Conservation (phyloP, 495 filamentous ascomycete genomes). For the Sporormia fimetaria region DNA sequence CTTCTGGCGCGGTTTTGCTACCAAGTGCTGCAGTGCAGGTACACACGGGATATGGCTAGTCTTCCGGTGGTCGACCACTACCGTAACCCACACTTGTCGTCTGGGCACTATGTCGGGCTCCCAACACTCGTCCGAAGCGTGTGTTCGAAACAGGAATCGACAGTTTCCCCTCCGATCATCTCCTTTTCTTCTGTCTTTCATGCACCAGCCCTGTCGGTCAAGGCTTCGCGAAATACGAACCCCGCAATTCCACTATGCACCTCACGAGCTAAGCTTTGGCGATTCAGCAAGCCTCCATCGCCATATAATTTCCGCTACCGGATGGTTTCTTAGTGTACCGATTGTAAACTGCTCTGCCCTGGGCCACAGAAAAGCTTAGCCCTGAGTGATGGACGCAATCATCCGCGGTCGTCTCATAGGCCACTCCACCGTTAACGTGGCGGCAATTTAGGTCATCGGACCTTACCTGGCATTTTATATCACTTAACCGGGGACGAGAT, state of each 20-base stretch:
- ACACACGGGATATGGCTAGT: no score
- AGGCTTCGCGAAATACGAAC: background rate
- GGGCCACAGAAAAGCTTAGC: conserved; percentile 6
- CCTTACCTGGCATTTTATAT: conserved; percentile 6
- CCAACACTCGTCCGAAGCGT: no score
- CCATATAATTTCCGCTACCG: background rate
- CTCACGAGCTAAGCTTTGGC: conserved; percentile 9
- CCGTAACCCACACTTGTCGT: no score
- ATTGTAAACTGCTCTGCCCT: conserved; percentile 1
- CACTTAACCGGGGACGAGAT: conserved; percentile 2
- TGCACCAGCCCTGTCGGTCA: no score
- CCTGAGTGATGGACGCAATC: conserved; percentile 1
- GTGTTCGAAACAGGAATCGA: no score
- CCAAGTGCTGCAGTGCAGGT: no score
- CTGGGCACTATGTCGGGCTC: no score
- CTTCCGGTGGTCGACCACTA: no score
- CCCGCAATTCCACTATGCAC: conserved; percentile 9
- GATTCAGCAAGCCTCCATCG: background rate
- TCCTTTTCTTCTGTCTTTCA: no score
- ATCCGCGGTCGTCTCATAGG: background rate
- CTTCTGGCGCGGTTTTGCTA: no score
- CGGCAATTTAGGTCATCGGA: conserved; percentile 13
- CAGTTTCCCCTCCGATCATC: no score
- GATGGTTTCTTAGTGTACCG: no score
- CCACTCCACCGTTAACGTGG: background rate